Conservation (phyloP, 495 filamentous ascomycete species). For the Paragyromitra xinjiangensis region DNA sequence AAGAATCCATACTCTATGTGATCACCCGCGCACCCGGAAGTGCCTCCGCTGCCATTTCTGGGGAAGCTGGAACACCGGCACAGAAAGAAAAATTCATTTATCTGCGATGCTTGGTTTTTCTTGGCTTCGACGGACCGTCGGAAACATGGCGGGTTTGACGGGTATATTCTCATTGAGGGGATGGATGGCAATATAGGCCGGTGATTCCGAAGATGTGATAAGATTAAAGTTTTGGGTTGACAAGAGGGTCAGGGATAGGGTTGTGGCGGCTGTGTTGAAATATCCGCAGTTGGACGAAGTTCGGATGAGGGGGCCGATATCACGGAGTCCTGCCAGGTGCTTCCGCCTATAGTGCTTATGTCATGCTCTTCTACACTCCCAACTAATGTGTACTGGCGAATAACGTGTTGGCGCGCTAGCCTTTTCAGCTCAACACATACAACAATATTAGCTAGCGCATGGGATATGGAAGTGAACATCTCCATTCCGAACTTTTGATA, state of each 20-base stretch:
- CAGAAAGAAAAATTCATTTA: slow-evolving; percentile 15
- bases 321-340: slow-evolving; percentile 1
- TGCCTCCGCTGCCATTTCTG: neutral
- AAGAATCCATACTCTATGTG: slow-evolving; percentile 5
- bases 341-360: slow-evolving; percentile 38
- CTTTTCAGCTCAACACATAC: neutral
- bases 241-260: neutral
- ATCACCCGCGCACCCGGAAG: slow-evolving; percentile 3
- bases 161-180: neutral
- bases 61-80: neutral
- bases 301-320: slow-evolving; percentile 27
- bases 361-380: neutral
- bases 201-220: slow-evolving; percentile 20
- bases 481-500: slow-evolving; percentile 25
- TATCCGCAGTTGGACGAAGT: neutral
- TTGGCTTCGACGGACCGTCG: slow-evolving; percentile 41
- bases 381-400: slow-evolving; percentile 15
- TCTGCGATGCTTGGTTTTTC: slow-evolving; percentile 17
- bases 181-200: slow-evolving; percentile 33
- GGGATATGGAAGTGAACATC: slow-evolving; percentile 33
- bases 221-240: slow-evolving; percentile 36
- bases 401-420: neutral
- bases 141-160: slow-evolving; percentile 3
- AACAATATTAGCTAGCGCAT: neutral
- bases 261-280: neutral